Base-by-base conservation (phyloP, 345 rosid species). In the Rhodomyrtus tomentosa region DNA sequence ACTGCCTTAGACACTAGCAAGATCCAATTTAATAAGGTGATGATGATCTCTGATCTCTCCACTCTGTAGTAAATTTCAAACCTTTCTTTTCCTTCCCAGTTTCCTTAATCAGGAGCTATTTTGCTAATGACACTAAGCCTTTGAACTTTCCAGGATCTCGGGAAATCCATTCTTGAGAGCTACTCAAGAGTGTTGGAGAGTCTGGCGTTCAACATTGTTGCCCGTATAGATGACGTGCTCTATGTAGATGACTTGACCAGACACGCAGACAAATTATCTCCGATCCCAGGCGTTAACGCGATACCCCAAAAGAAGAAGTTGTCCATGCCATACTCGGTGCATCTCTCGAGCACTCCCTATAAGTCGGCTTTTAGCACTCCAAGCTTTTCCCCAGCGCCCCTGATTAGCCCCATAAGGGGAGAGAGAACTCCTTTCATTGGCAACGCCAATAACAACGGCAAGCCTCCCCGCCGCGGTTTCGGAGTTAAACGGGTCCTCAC, bases 161-260 rank as follows among this genome's bases (percentile, higher is more conserved):
- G 99, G 81, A 95, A 97, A 89, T 95, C 99, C 58, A 94, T 97
- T 83, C 85, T 97, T 16, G 99, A 97, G 90, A 93, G 99, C 94
- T 97, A 97, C 89, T 95, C 99, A 4, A 94, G 99, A 83, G 96
- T 95, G 27, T 55, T 97, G 54, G 99, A 97, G 92, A 93, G 99
- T 87, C 85, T 95, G 86, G 98, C 99, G 55, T 97, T 91, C 85
- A 97, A 93, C 88, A 94, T 96, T 12, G 88, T 94, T 52, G 99
- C 99, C 8, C 88, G 99, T 4, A 95, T 97, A 15, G 99, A 95
- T 53, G 99, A 97, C 86, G 86, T 97, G 87, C 90, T 95, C 83
- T 95, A 97, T 50, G 99, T 97, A 22, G 98, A 97, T 32, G 98
- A 97, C 88, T 83, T 96, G 87, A 95, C 94, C 13, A 97, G 93